Base-by-base conservation (phyloP, 2,329 filamentous ascomycete species). In the Penicillium capsulatum region DNA sequence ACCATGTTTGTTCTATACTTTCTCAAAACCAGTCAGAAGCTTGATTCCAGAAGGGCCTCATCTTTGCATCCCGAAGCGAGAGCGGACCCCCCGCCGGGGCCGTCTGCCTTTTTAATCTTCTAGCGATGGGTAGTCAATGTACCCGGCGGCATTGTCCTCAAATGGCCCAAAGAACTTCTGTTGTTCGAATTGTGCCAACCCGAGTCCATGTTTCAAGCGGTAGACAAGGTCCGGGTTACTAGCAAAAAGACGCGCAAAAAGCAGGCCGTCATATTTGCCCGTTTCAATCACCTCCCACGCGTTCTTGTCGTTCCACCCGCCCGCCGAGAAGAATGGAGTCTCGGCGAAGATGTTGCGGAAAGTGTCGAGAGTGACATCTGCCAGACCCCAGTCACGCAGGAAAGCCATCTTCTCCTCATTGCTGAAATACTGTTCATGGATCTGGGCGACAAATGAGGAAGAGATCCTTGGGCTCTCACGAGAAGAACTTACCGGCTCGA, bases 271-370 rank as follows among this genome's bases (percentile, higher is more conserved):
- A 37, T 73, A 73, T 17, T 57, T 65, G 2, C 66, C 67, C 2
- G 69, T 61, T 43, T 74, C 72, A 8, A 77, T 51, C 28, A 74
- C 67, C 2, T 69, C 72, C 63, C 68, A 73, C 0, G 65, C 67
- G 45, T 76, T 79, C 26, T 62, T 63, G 29, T 76, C 66, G 36
- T 73, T 64, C 58, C 72, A 80, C 0, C 76, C 76, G 4, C 76
- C 76, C 0, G 72, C 75, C 0, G 75, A 71, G 45, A 80, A 69
- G 58, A 80, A 76, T 0, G 75, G 75, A 0, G 75, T 74, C 4
- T 63, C 58, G 2, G 68, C 69, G 36, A 77, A 72, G 42, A 79
- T 78, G 8, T 66, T 48, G 14, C 74, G 70, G 51, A 78, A 76
- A 2, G 61, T 40, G 6, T 65, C 64, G 1, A 78, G 62, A 30